Base-by-base conservation (phyloP, 805 yeast species). In the Ogataea nonfermentans region DNA sequence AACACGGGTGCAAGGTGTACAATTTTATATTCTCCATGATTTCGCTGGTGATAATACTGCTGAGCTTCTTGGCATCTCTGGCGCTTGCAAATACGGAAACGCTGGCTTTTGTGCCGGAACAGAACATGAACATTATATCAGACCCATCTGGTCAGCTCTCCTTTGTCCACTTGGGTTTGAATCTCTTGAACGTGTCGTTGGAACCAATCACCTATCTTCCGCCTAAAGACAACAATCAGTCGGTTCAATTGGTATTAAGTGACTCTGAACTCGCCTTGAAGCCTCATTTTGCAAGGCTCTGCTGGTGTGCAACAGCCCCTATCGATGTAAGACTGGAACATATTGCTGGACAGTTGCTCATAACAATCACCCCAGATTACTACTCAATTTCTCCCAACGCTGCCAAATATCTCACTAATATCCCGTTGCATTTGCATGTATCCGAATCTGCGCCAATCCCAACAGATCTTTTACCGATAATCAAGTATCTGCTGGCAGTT, bases 271-370 rank as follows among this genome's bases (percentile, higher is more conserved):
- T 37, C 8, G 31, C 24, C 20, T 20, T 13, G 1, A 13, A n/a
- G 2, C 35, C 31, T 17, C 40, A 37, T 25, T 20, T 37, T 12
- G 36, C 36, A 11, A 24, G 28, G 29, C 43, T 54, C 4, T 50
- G 58, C 38, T 58, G 62, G 62, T 31, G 51, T 24, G 60, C 63
- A 2, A 46, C 55, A 3, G 45, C 52, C 27, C 63, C 63, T 7
- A 36, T 57, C 24, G 36, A 31, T 31, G 40, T 55, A 4, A 8
- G 19, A 10, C 33, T 55, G 9, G 6, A 22, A n/a, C 31, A 23
- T 13, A 10, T 13, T 3, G 19, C 12, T 25, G 11, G 24, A 16
- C 16, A 16, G 11, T 37, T 53, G 14, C 36, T 37, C 13, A 36
- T 55, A 9, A 32, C 44, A 19, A 43, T 45, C 5, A 28, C 35